These are phyloP conservation scores for Nothophaeocryptopus gaeumannii DNA, from an alignment of 2,329 filamentous ascomycete species.

Conservation along the genomic window DNA sequence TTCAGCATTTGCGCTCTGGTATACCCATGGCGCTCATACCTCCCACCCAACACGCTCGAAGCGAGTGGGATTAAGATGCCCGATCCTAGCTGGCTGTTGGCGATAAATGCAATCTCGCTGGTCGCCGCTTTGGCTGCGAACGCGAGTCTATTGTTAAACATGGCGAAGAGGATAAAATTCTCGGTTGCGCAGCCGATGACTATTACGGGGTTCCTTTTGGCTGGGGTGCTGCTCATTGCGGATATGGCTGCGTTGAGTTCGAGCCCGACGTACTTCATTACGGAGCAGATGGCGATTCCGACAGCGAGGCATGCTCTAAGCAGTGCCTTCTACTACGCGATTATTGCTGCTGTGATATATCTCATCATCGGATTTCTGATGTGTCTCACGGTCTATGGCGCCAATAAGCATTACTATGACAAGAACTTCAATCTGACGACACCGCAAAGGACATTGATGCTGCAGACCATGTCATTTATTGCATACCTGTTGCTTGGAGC, in stretches of 20 bases:
- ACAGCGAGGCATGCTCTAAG: constrained; percentile 45
- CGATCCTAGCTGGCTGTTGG: constrained; percentile 53
- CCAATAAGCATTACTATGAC: constrained; percentile 53
- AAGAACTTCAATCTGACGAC: constrained; percentile 56
- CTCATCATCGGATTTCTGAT: constrained; percentile 55
- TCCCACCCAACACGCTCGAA: constrained; percentile 44
- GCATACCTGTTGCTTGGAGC: constrained; percentile 49
- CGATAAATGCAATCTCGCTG: constrained; percentile 56
- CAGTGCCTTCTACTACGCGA: constrained; percentile 59
- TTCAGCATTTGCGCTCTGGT: constrained; percentile 51
- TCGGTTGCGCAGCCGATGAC: constrained; percentile 58
- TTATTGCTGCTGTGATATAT: constrained; percentile 57
- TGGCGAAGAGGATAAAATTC: constrained; percentile 56
- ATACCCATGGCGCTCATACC: constrained; percentile 54
- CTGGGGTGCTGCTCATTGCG: constrained; percentile 54
- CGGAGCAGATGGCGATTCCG: constrained; percentile 33
- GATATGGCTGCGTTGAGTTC: constrained; percentile 49
- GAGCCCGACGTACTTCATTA: constrained; percentile 43
- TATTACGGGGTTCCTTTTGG: constrained; percentile 57
- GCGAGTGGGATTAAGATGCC: constrained; percentile 45
- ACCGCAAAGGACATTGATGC: constrained; percentile 56
- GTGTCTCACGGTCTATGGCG: constrained; percentile 56
- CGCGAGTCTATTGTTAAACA: constrained; percentile 55
- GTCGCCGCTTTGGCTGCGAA: constrained; percentile 55
- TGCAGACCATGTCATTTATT: constrained; percentile 52